Conservation (phyloP, 805 yeast species). For the Blastobotrys mokoenaii region DNA sequence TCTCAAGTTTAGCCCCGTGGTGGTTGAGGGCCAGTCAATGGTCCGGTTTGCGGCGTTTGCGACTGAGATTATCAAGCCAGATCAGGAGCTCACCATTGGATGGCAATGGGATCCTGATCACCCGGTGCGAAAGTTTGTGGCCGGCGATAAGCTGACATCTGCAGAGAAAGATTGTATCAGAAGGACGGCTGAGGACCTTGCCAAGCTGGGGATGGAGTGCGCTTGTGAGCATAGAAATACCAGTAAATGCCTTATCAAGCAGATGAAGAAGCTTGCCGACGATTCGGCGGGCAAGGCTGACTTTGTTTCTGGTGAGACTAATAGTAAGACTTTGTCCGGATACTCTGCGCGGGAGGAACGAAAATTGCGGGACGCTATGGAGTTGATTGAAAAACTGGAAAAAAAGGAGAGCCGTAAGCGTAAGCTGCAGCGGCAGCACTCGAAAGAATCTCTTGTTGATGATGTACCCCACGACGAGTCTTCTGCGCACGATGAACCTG, state of each 20-base stretch:
- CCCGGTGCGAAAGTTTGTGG: conserved; percentile 54
- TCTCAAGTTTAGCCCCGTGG: conserved; percentile 47
- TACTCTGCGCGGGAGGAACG: conserved; percentile 24
- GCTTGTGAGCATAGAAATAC: conserved; percentile 17
- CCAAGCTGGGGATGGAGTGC: conserved; percentile 24
- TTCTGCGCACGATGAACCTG: no score
- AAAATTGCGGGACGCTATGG: conserved; percentile 20
- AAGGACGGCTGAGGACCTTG: conserved; percentile 12
- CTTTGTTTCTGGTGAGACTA: neutral
- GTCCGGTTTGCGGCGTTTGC: conserved; percentile 55
- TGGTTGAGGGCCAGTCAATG: conserved; percentile 22
- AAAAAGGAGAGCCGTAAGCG: conserved; percentile 2
- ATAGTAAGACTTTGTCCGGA: conserved; percentile 5
- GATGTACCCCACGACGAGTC: neutral
- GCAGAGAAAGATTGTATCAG: conserved; percentile 17
- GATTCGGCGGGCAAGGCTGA: conserved; percentile 1
- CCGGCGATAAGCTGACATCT: conserved; percentile 27
- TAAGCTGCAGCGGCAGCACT: conserved; percentile 1
- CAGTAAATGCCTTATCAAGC: conserved; percentile 19
- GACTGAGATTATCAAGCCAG: conserved; percentile 44
- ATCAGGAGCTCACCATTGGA: conserved; percentile 65
- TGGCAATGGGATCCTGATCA: conserved; percentile 88
- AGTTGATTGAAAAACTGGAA: conserved; percentile 18
- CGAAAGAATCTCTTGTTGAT: neutral
- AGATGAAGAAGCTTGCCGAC: conserved; percentile 14